A percentile compares a stretch with the other conserved stretches of the same genome.
phyloP scores from a whole-genome alignment of 2,329 filamentous ascomycete species.

The Cercospora sp. region DNA sequence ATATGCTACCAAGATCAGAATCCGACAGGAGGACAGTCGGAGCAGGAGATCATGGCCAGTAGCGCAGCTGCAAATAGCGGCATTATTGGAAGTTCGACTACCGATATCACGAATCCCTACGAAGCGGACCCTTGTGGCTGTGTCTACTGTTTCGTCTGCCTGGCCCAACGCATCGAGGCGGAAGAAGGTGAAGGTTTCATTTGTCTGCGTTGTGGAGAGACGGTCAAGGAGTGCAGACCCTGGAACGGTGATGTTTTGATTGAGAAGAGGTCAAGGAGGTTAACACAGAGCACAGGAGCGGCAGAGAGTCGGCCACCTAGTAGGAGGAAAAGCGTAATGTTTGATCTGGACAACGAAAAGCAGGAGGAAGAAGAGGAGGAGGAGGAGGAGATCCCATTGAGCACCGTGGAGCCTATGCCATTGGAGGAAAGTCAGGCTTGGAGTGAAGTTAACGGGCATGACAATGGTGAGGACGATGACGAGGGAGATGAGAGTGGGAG shows the following conservation, averaged over 20 bases:
- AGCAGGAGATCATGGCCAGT: constrained; percentile 70
- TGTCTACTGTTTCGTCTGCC: constrained; percentile 92
- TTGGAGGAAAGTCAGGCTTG: constrained; percentile 34
- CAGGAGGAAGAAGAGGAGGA: constrained; percentile 21
- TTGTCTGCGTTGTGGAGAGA: constrained; percentile 83
- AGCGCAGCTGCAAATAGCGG: constrained; percentile 55
- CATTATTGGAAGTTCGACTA: constrained; percentile 82
- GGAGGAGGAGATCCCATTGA: constrained; percentile 24
- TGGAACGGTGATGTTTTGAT: constrained; percentile 85
- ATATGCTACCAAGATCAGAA: constrained; percentile 97
- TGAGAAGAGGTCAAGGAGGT: constrained; percentile 19
- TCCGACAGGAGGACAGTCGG: constrained; percentile 60
- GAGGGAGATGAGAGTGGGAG: neutral
- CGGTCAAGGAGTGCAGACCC: constrained; percentile 80
- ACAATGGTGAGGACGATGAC: constrained; percentile 24
- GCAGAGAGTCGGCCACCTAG: constrained; percentile 33
- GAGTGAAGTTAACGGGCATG: constrained; percentile 31
- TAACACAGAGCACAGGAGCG: constrained; percentile 22
- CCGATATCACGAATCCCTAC: constrained; percentile 95
- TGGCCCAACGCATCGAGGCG: constrained; percentile 84
- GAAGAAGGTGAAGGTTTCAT: constrained; percentile 95
- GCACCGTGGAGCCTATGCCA: constrained; percentile 34
- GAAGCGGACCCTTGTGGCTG: constrained; percentile 86
- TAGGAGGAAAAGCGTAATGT: constrained; percentile 36
- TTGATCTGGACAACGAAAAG: constrained; percentile 34